Conservation (phyloP, 2,329 filamentous ascomycete genomes). For the Stemphylium vesicarium region DNA sequence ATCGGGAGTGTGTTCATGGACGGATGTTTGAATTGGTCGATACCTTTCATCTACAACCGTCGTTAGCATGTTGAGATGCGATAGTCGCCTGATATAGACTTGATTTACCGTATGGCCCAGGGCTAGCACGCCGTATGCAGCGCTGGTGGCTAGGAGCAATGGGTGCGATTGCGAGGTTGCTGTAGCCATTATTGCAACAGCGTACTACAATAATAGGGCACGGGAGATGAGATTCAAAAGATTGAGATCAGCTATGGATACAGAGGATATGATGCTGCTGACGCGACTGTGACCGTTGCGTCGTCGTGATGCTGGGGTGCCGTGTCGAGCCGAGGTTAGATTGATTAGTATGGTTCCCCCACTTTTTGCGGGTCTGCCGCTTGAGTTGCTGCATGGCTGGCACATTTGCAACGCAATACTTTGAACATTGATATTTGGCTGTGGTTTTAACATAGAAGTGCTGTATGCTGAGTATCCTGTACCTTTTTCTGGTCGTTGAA, state of each 20-base stretch:
- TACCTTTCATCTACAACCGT: constrained; percentile 36
- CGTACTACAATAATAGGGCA: neutral
- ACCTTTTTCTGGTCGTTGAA: neutral
- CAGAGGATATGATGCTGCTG: neutral
- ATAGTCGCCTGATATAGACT: too few species aligned
- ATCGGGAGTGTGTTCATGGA: constrained; percentile 39
- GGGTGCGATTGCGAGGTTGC: constrained; percentile 30
- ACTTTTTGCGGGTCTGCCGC: constrained; percentile 5
- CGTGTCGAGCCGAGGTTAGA: constrained; percentile 5
- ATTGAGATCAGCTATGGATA: neutral
- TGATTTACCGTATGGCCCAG: constrained; percentile 41
- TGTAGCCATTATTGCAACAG: constrained; percentile 18
- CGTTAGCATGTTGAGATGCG: too few species aligned
- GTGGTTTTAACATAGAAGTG: neutral
- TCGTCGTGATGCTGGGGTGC: constrained; percentile 3
- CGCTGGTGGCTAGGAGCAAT: constrained; percentile 37
- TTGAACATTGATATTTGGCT: neutral
- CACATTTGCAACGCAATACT: neutral
- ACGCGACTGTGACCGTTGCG: neutral
- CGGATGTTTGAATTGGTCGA: constrained; percentile 44
- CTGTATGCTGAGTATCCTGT: neutral
- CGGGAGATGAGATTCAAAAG: neutral
- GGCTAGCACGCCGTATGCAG: constrained; percentile 39
- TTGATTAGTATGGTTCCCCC: constrained; percentile 5
- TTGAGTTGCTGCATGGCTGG: neutral